These are phyloP conservation scores for Fusarium tjaetaba DNA, from an alignment of 2,329 filamentous ascomycete species.

Conservation along the genomic window DNA sequence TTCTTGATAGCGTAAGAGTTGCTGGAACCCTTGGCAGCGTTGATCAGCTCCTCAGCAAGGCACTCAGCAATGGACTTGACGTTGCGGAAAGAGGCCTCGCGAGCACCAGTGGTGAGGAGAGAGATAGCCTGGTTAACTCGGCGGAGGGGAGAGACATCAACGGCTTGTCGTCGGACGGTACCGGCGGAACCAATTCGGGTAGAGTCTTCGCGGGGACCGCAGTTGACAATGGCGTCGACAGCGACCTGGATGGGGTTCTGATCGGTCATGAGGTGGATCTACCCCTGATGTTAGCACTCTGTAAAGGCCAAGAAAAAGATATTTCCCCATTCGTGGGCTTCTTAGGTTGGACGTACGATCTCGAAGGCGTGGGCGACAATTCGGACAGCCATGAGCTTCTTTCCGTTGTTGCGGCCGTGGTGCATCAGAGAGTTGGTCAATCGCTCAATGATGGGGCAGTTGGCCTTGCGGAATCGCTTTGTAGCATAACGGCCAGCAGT, in stretches of 20 bases:
- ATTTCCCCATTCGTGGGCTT: slow-evolving; percentile 1
- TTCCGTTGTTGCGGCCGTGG: slow-evolving; percentile 99
- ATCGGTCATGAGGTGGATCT: slow-evolving; percentile 99
- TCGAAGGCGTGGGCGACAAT: slow-evolving; percentile 99
- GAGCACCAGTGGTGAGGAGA: slow-evolving; percentile 98
- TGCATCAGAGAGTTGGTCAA: slow-evolving; percentile 99
- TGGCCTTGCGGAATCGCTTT: slow-evolving; percentile 99
- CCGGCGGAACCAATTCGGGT: slow-evolving; percentile 99
- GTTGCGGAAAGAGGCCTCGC: slow-evolving; percentile 99
- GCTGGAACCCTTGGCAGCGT: slow-evolving; percentile 99
- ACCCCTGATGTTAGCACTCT: slow-evolving; percentile 47
- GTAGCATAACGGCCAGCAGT: slow-evolving; percentile 97
- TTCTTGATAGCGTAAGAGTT: slow-evolving; percentile 99
- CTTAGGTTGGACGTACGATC: slow-evolving; percentile 77
- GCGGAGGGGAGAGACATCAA: slow-evolving; percentile 99
- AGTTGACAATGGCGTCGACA: slow-evolving; percentile 99
- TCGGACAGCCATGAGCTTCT: slow-evolving; percentile 99
- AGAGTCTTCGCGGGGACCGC: slow-evolving; percentile 99
- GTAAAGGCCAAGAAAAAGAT: neutral
- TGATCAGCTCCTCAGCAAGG: slow-evolving; percentile 99
- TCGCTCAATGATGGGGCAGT: slow-evolving; percentile 99
- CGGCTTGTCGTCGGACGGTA: slow-evolving; percentile 99
- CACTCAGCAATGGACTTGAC: slow-evolving; percentile 99
- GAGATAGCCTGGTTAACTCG: slow-evolving; percentile 99
- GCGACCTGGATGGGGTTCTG: slow-evolving; percentile 99